A percentile compares a stretch with the other conserved stretches of the same genome.
phyloP scores from a whole-genome alignment of 202 grass and related monocot genomes.

The Bolboschoenoplectus hybrid region DNA sequence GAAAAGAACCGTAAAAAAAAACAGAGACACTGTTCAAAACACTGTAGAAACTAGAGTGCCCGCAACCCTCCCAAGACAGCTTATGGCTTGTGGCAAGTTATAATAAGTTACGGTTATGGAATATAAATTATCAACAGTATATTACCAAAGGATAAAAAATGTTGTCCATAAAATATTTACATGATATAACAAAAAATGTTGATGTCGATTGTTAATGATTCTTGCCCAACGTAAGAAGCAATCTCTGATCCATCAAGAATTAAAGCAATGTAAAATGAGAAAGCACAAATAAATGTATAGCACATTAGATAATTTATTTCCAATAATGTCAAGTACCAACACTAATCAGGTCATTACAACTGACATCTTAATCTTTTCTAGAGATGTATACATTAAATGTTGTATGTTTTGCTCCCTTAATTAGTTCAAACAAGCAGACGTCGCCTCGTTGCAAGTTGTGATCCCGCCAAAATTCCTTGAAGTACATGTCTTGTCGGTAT shows the following conservation, averaged over 20 bases:
- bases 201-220: too few relatives aligned
- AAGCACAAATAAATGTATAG: not conserved
- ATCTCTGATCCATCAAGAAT: not conserved
- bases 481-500: not conserved
- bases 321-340: not conserved
- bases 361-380: not conserved
- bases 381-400: slow-evolving; percentile 22
- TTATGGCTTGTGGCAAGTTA: not conserved
- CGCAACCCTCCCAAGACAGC: not conserved
- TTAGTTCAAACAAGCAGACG: slow-evolving; percentile 12
- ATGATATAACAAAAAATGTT: too few relatives aligned
- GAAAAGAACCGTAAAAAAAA: too few relatives aligned
- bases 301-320: not conserved
- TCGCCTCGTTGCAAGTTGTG: not conserved
- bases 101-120: not conserved
- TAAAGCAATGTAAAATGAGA: not conserved
- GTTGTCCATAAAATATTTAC: too few relatives aligned
- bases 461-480: not conserved
- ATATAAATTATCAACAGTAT: too few relatives aligned
- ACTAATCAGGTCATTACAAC: not conserved
- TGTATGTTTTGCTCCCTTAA: not conserved
- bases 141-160: too few relatives aligned
- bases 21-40: too few relatives aligned
- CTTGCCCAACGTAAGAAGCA: not conserved
- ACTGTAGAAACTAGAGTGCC: too few relatives aligned